Conservation (phyloP, 2,329 filamentous ascomycete species). For the Shiraia bambusicola region DNA sequence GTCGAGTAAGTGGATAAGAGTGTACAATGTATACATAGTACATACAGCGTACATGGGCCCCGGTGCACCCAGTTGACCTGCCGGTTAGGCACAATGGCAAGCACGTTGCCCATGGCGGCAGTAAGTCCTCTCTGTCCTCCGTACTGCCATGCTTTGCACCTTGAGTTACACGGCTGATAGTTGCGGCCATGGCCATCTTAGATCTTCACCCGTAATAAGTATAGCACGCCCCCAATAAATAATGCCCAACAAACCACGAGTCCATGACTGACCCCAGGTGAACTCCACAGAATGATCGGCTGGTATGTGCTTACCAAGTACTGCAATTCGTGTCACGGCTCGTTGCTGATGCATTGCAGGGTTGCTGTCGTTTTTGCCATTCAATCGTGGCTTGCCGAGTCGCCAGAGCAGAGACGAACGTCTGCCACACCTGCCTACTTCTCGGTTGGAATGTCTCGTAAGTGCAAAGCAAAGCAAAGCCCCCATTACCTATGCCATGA, state of each 20-base stretch:
- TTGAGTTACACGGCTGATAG: constrained; percentile 34
- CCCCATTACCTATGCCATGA: no score
- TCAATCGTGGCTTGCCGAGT: constrained; percentile 77
- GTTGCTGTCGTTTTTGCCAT: constrained; percentile 72
- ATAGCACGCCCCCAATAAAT: constrained; percentile 31
- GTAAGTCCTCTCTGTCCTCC: no score
- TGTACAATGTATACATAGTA: no score
- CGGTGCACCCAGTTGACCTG: constrained; percentile 3
- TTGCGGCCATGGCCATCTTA: constrained; percentile 40
- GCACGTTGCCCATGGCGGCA: constrained; percentile 90
- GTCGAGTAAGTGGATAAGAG: constrained; percentile 61
- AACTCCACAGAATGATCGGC: constrained; percentile 59
- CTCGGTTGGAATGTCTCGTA: constrained; percentile 77
- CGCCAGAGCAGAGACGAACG: constrained; percentile 64
- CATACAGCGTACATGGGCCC: constrained; percentile 1
- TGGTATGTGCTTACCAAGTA: constrained; percentile 55
- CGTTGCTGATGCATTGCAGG: constrained; percentile 49
- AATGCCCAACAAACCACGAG: constrained; percentile 9
- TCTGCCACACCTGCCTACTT: constrained; percentile 71
- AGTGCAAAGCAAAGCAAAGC: constrained; percentile 47
- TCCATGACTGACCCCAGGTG: constrained; percentile 19
- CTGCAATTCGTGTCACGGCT: constrained; percentile 8
- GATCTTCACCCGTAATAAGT: constrained; percentile 92
- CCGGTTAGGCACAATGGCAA: constrained; percentile 60
- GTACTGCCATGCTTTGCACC: constrained; percentile 22